Evolutionary conservation across 768 basidiomycete genomes (phyloP).

Genomic region (Amanita subjunquillea): DNA sequence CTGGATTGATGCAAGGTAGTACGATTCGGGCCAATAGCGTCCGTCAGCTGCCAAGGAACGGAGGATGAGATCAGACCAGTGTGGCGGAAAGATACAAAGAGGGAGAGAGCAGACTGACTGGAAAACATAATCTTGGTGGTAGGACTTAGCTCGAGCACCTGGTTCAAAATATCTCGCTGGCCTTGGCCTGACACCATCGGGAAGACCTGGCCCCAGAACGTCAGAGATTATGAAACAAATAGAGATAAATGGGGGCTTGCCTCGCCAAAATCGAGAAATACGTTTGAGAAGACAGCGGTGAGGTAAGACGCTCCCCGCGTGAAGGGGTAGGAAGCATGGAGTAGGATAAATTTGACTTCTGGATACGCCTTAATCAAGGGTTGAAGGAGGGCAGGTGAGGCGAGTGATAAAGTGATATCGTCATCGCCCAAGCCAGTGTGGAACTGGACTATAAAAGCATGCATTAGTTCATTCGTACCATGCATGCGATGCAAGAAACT

Average conservation of each 20-base stretch:
- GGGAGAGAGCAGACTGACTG: conserved; percentile 31
- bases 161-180: conserved; percentile 46
- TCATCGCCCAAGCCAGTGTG: conserved; percentile 33
- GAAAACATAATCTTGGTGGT: conserved; percentile 80
- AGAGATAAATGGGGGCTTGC: conserved; percentile 15
- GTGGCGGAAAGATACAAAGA: neutral
- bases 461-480: neutral
- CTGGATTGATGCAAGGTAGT: conserved; percentile 58
- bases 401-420: conserved; percentile 46
- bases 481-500: neutral
- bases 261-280: conserved; percentile 74
- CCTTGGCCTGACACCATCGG: conserved; percentile 55
- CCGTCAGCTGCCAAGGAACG: conserved; percentile 35
- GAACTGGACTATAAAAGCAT: conserved; percentile 53
- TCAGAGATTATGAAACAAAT: neutral
- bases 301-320: conserved; percentile 74
- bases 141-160: conserved; percentile 62
- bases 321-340: conserved; percentile 74
- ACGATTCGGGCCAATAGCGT: conserved; percentile 72
- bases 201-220: conserved; percentile 35
- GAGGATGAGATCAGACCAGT: neutral
- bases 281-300: conserved; percentile 59
- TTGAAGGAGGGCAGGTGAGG: conserved; percentile 62
- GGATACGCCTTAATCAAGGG: conserved; percentile 57
- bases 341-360: conserved; percentile 48